phyloP scores from a whole-genome alignment of 345 rosid genomes.

The Orychophragmus violaceus region DNA sequence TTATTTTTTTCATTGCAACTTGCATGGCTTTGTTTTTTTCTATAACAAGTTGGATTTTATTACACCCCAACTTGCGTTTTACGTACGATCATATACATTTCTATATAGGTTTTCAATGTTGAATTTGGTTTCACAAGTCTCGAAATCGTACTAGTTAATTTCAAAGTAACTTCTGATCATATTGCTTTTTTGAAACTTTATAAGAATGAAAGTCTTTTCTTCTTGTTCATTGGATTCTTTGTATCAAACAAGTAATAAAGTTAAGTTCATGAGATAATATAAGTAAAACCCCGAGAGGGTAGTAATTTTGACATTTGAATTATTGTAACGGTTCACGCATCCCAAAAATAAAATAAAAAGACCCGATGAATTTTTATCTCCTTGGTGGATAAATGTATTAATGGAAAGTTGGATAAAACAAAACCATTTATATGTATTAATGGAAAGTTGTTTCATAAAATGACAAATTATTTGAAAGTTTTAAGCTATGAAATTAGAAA shows the following conservation, averaged over 20 bases:
- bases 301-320: constrained; percentile 8
- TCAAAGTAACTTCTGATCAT: constrained; percentile 1
- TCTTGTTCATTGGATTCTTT: constrained; percentile 25
- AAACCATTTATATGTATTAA: neutral
- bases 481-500: neutral
- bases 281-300: neutral
- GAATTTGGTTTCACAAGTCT: constrained; percentile 23
- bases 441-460: constrained; percentile 2
- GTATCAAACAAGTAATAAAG: neutral
- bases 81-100: constrained; percentile 20
- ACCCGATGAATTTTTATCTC: neutral
- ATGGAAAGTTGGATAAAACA: neutral
- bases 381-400: neutral
- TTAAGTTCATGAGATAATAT: neutral
- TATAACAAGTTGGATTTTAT: constrained; percentile 35
- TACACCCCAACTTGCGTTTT: constrained; percentile 36
- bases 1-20: constrained; percentile 20
- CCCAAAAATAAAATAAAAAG: constrained; percentile 9
- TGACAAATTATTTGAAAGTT: neutral
- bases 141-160: constrained; percentile 12
- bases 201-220: neutral
- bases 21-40: constrained; percentile 30
- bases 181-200: constrained; percentile 1
- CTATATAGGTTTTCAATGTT: constrained; percentile 4
- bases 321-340: constrained; percentile 18